Base-by-base conservation (phyloP, 2,329 filamentous ascomycete species). In the Sporothrix schenckii region DNA sequence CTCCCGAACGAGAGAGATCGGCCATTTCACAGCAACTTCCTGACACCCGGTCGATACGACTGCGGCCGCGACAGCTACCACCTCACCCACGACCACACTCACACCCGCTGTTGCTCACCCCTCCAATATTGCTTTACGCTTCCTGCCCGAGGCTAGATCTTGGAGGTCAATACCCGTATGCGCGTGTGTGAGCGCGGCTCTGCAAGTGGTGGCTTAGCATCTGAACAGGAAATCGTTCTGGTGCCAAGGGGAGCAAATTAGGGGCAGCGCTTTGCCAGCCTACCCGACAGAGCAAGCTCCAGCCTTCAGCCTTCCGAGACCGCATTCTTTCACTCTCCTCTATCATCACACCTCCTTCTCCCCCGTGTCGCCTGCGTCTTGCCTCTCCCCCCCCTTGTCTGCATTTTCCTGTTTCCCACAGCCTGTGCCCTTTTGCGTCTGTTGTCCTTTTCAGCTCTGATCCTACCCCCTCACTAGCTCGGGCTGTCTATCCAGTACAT, bases 181-280 rank as follows among this genome's bases (percentile, higher is more conserved):
- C 56, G 39, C 67, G 44, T 5, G 30, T n/a, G 27, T 60, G 44
- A 41, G 67, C 24, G 54, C 34, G 34, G 67, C 67, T 69, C 54
- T 69, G 52, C 67, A 41, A 68, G 56, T 60, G 56, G 53, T 44
- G 50, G 39, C 63, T 66, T 58, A 41, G 53, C 67, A 69, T 24
- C 67, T 34, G 39, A 44, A 56, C 52, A 21, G 21, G 44, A 65
- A 30, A n/a, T 19, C 56, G 21, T 19, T 39, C 30, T 60, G 56
- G 19, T 5, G 3, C 21, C 56, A 19, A 21, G 27, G 19, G 27
- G 16, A 44, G 19, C n/a, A 27, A 27, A 63, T 47, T 47, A 47
- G 39, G 39, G 58, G 39, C 24, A 47, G 21, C 39, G n/a, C 39
- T 47, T 44, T 14, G 39, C 11, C 58, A 47, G 34, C 39, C 13